phyloP scores from a whole-genome alignment of 345 rosid species.

The Mallotus nudiflorus region DNA sequence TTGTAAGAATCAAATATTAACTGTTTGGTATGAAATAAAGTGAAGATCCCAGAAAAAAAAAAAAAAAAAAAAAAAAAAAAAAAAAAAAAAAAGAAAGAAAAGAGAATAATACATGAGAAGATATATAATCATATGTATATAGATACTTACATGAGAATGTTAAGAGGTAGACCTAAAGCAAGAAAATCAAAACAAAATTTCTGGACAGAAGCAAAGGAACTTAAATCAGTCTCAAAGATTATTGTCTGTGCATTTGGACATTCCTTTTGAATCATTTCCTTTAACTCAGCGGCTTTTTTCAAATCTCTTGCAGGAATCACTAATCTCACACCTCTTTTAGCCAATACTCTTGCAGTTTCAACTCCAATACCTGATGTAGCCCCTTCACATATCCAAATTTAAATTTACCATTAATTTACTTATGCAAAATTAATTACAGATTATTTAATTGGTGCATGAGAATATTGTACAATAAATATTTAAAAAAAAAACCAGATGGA shows the following conservation, averaged over 20 bases:
- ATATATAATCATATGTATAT: neutral
- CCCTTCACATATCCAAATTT: slow-evolving; percentile 50
- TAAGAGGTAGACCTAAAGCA: slow-evolving; percentile 66
- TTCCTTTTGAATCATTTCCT: slow-evolving; percentile 56
- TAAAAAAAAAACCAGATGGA: slow-evolving; percentile 6
- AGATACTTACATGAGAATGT: slow-evolving; percentile 75
- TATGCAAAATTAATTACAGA: neutral
- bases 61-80: neutral
- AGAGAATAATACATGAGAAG: too few relatives aligned
- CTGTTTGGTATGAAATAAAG: neutral
- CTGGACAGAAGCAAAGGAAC: slow-evolving; percentile 69
- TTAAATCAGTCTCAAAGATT: slow-evolving; percentile 71
- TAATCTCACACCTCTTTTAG: slow-evolving; percentile 75
- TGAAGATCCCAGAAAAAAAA: neutral
- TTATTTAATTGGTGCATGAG: neutral
- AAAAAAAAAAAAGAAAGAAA: neutral
- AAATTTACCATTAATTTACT: neutral
- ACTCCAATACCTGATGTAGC: slow-evolving; percentile 94
- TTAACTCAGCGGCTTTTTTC: slow-evolving; percentile 62
- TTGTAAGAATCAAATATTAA: neutral
- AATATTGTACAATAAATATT: neutral
- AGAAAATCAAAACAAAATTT: slow-evolving; percentile 72
- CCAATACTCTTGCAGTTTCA: slow-evolving; percentile 83
- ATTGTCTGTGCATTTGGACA: slow-evolving; percentile 56
- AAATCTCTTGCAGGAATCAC: slow-evolving; percentile 87